phyloP scores from a whole-genome alignment of 2,329 filamentous ascomycete genomes.

The Nemania sp. region DNA sequence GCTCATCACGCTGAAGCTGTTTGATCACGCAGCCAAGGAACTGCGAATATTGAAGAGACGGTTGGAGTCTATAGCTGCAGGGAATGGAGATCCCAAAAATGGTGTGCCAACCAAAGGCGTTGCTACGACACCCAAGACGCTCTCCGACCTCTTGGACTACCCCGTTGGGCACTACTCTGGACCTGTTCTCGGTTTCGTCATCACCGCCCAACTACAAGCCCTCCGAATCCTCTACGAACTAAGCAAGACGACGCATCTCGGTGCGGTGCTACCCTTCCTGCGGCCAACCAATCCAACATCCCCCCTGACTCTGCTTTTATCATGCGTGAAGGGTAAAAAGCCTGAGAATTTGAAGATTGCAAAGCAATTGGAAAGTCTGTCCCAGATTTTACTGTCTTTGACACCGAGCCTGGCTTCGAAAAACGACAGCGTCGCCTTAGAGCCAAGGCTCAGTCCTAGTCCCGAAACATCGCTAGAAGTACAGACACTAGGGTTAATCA shows the following conservation, averaged over 20 bases:
- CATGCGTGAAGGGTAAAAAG: slow-evolving; percentile 48
- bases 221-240: slow-evolving; percentile 65
- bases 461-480: slow-evolving; percentile 64
- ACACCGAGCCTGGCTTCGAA: slow-evolving; percentile 69
- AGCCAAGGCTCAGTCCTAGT: slow-evolving; percentile 58
- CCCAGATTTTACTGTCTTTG: slow-evolving; percentile 67
- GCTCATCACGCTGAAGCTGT: slow-evolving; percentile 65
- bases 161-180: slow-evolving; percentile 49
- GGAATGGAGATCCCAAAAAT: slow-evolving; percentile 40
- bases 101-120: slow-evolving; percentile 40
- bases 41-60: slow-evolving; percentile 67
- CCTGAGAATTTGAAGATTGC: slow-evolving; percentile 61
- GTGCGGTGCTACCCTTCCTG: slow-evolving; percentile 61
- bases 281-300: slow-evolving; percentile 58
- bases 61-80: slow-evolving; percentile 51
- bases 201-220: slow-evolving; percentile 66
- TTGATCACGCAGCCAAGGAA: slow-evolving; percentile 72
- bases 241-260: slow-evolving; percentile 63
- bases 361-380: slow-evolving; percentile 68
- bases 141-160: slow-evolving; percentile 68
- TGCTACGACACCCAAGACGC: slow-evolving; percentile 47
- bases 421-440: slow-evolving; percentile 61
- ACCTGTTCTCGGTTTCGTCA: slow-evolving; percentile 57
- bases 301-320: slow-evolving; percentile 60
- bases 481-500: slow-evolving; percentile 65